Evolutionary conservation across 2,329 filamentous ascomycete genomes (phyloP), one percentile per base, ranked within the genome.

Genomic region (Zasmidium angulare): DNA sequence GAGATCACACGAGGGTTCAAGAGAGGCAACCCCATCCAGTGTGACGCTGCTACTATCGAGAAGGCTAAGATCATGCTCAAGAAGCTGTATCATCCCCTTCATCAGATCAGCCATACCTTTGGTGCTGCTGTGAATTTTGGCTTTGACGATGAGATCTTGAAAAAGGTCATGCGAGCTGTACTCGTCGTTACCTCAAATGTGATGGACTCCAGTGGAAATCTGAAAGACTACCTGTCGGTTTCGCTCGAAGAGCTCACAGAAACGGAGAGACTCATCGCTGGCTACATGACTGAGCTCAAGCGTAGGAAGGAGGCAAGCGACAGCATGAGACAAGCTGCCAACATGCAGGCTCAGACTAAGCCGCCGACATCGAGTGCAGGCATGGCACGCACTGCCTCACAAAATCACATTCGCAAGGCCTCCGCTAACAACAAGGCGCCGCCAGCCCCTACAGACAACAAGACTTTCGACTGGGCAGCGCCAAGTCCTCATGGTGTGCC

Each of bases 401-500:
- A 64, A 48, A 57, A 62, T 19, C 68, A 71, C 31, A 52, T 26
- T 12, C 58, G 68, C 29, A 72, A 70, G 54, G 20, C 63, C 17
- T 71, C 70, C 20, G 50, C 56, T 21, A 66, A 57, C 48, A 61
- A 60, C 21, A 70, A 68, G 50, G 63, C 68, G 17, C 71, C 71
- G 7, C 67, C 71, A 24, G 71, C 71, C 20, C 71, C 71, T 2
- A 72, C 69, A 1, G 71, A 72, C n/a, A 64, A 72, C 62, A 72
- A 72, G 63, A 64, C 64, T 10, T 71, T 72, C 53, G 70, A 72
- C 52, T 72, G 71, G 70, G 62, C 63, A 7, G 62, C 62, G 4
- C 58, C 68, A 21, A 71, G 69, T 55, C 84, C 84, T 17, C 79
- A 82, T 56, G 84, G 84, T 22, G 78, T 85, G 58, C 84, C 85